These are phyloP conservation scores for Marchantia polymorpha DNA, from an alignment of 225 moss, liverwort and hornwort genomes.

Conservation along the genomic window DNA sequence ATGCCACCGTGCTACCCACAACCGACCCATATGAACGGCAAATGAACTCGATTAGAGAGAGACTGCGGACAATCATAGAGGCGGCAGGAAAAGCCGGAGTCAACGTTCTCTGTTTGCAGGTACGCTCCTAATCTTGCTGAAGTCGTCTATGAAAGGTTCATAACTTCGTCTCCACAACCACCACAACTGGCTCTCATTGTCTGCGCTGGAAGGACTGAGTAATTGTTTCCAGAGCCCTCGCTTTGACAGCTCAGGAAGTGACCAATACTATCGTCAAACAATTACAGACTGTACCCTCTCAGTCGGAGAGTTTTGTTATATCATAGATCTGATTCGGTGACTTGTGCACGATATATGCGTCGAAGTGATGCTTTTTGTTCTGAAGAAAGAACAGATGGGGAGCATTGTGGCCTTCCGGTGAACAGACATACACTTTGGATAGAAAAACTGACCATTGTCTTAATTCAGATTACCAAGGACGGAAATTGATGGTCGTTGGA, in stretches of 20 bases:
- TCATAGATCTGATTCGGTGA: no score
- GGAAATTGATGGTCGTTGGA: not conserved
- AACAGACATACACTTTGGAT: not conserved
- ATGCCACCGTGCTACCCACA: constrained; percentile 78
- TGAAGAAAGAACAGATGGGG: not conserved
- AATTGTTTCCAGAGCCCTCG: not conserved
- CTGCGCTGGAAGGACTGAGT: no score
- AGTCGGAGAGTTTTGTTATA: no score
- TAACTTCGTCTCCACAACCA: not conserved
- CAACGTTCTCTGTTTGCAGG: constrained; percentile 92
- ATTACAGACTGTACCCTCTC: no score
- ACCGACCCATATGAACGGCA: constrained; percentile 65
- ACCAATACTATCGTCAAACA: no score
- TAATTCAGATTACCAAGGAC: not conserved
- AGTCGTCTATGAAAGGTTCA: no score
- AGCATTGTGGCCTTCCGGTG: not conserved
- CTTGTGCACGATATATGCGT: no score
- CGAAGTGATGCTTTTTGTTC: no score
- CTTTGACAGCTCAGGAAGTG: not conserved
- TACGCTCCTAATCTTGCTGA: constrained; percentile 15
- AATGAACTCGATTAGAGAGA: constrained; percentile 61
- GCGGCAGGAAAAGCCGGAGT: constrained; percentile 73
- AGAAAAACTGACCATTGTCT: not conserved
- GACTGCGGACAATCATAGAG: constrained; percentile 51
- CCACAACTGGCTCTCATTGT: not conserved